Evolutionary conservation across 352 stramenopile genomes (phyloP), one percentile per base, ranked within the genome.

Genomic region (Pythium coloratum): DNA sequence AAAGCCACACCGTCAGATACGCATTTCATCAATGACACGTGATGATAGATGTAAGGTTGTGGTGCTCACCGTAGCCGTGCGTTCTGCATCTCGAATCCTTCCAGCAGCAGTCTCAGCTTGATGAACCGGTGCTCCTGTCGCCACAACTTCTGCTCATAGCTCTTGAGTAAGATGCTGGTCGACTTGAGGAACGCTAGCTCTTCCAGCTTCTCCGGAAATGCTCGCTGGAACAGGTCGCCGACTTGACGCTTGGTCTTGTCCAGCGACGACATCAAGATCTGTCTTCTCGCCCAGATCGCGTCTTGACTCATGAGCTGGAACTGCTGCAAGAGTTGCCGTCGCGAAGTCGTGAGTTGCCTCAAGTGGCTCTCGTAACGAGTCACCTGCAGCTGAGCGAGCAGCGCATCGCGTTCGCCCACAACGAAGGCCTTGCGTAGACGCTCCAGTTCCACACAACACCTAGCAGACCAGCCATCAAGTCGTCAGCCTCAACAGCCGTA

Each of bases 81-180:
- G 28, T 81, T 66, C 49, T 83, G 76, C 28, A 77, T 67, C 28
- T 81, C 71, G 26, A 83, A 71, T 6, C 61, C 66, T 44, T 81
- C 73, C 3, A 83, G 58, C 10, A 79, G 51, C 20, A 38, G 34
- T 5, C 64, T 65, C 2, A 83, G 47, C 51, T 77, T 61, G 20
- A 83, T 33, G 34, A 81, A 83, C 6, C 73, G 76, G 24, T 78
- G 55, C 54, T 83, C 73, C 44, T 83, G 76, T 0, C 76, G 67
- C 76, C 76, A 83, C 2, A 83, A 42, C 44, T 83, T 83, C 18
- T 81, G 73, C 53, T 83, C 76, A 50, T 83, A 83, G 71, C 69
- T 83, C 12, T 76, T 61, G 20, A 83, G 55, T 2, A 83, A 55
- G 12, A 83, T 72, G 10, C 55, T 77, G 20, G 76, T 81, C 1